Base-by-base conservation (phyloP, 371 early-diverging fungal genomes). In the Mortierella sp. region DNA sequence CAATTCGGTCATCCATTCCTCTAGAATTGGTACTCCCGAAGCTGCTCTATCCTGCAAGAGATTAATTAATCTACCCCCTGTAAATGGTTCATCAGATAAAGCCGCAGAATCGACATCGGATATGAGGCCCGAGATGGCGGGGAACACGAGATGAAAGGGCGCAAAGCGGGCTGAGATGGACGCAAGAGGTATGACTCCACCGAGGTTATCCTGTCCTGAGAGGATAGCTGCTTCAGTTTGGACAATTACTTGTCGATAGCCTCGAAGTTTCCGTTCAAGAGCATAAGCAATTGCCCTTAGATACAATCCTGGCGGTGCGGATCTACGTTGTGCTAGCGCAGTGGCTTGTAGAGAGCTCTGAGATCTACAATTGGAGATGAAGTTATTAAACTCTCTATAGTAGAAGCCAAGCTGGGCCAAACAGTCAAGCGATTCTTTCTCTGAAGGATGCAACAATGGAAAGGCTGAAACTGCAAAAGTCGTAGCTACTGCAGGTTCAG, bases 331-430 rank as follows among this genome's bases (percentile, higher is more conserved):
- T 7, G 43, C 59, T 47, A 19, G 48, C 2, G 9, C 10, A 36
- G 68, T 21, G 11, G 43, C 24, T 3, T 41, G 59, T 16, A 13
- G 32, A 21, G 67, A 58, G 36, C 60, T 32, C 6, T n/a, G 21
- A 0, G 72, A 57, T 40, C 64, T 41, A 65, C 70, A 76, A 28
- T 59, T 21, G 9, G 63, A 60, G 43, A 88, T 81, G 67, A 91
- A 92, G 32, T 72, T 57, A 11, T 80, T 65, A 55, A 92, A 83
- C 58, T 85, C 66, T 19, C 58, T 70, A 68, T 86, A 92, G 33
- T 86, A 83, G 81, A 88, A 92, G 3, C 94, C 95, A 10, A 94
- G 78, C 24, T 87, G 88, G 0, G 90, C 90, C 13, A 95, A 84
- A 55, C 89, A 86, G 82, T 92, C 86, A 7, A 94, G 82, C 0